These are phyloP conservation scores for Flagelloscypha sp. DNA, from an alignment of 768 basidiomycete genomes.

Conservation along the genomic window DNA sequence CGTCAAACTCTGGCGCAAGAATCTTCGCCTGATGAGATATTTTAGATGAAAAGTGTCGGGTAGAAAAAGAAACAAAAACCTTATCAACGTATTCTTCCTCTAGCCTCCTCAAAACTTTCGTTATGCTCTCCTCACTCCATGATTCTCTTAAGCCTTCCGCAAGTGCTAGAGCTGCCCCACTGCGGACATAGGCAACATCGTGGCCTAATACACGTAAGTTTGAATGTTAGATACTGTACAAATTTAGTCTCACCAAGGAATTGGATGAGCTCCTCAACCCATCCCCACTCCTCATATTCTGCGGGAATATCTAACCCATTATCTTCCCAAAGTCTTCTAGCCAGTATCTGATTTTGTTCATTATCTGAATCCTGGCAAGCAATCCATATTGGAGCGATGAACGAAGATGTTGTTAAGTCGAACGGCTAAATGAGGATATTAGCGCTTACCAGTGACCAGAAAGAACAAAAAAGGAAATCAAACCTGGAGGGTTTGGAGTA, in stretches of 20 bases:
- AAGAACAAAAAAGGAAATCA: constrained; percentile 1
- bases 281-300: no score
- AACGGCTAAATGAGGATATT: constrained; percentile 52
- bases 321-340: constrained; percentile 85
- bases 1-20: constrained; percentile 85
- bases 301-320: constrained; percentile 88
- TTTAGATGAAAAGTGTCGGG: neutral
- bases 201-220: constrained; percentile 44
- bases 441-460: constrained; percentile 2
- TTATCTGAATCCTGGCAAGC: constrained; percentile 79
- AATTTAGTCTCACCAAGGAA: constrained; percentile 53
- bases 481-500: constrained; percentile 87
- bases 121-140: constrained; percentile 42
- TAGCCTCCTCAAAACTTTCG: constrained; percentile 74
- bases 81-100: constrained; percentile 34
- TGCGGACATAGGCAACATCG: constrained; percentile 71
- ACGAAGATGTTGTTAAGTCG: constrained; percentile 88
- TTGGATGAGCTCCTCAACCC: constrained; percentile 46
- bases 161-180: constrained; percentile 61
- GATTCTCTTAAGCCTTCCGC: constrained; percentile 62
- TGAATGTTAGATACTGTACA: neutral
- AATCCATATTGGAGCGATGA: constrained; percentile 89
- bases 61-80: neutral
- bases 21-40: constrained; percentile 55
- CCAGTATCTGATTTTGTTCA: constrained; percentile 81